A percentile compares a stretch with the other conserved stretches of the same genome.
phyloP scores from a whole-genome alignment of 805 yeast genomes.

The Scheffersomyces coipomensis region DNA sequence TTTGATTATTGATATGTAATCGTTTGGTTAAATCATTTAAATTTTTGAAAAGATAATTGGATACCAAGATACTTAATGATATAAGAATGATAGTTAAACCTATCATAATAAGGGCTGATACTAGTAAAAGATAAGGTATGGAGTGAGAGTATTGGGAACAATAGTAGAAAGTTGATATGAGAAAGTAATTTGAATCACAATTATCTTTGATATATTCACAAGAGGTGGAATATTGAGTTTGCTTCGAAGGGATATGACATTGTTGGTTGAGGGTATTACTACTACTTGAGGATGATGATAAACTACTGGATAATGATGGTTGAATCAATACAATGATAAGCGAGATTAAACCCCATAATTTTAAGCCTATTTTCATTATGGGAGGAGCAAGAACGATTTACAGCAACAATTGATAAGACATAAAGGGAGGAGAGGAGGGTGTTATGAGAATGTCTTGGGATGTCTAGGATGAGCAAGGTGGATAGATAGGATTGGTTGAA shows the following conservation, averaged over 20 bases:
- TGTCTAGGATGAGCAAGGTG: too few relatives aligned
- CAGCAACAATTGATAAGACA: too few relatives aligned
- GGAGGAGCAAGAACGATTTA: too few relatives aligned
- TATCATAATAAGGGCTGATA: conserved; percentile 12
- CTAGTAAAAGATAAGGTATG: conserved; percentile 2
- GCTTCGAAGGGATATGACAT: neutral
- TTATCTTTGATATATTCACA: conserved; percentile 15
- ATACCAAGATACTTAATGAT: conserved; percentile 30
- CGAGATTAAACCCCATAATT: too few relatives aligned
- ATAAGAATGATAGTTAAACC: conserved; percentile 16
- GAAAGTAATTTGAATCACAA: conserved; percentile 24
- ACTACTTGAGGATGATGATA: too few relatives aligned
- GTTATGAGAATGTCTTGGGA: too few relatives aligned
- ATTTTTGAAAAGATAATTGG: conserved; percentile 31
- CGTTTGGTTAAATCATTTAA: conserved; percentile 23
- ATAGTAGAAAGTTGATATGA: conserved; percentile 25
- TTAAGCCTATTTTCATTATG: too few relatives aligned
- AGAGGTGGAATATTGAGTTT: conserved; percentile 1
- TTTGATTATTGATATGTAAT: conserved; percentile 23
- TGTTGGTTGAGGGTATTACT: too few relatives aligned
- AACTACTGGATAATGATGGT: too few relatives aligned
- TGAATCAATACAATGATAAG: too few relatives aligned
- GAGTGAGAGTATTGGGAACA: conserved; percentile 22
- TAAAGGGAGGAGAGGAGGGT: too few relatives aligned
- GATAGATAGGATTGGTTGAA: too few relatives aligned